Conservation (phyloP, 768 basidiomycete genomes). For the Boletellus emodensis region DNA sequence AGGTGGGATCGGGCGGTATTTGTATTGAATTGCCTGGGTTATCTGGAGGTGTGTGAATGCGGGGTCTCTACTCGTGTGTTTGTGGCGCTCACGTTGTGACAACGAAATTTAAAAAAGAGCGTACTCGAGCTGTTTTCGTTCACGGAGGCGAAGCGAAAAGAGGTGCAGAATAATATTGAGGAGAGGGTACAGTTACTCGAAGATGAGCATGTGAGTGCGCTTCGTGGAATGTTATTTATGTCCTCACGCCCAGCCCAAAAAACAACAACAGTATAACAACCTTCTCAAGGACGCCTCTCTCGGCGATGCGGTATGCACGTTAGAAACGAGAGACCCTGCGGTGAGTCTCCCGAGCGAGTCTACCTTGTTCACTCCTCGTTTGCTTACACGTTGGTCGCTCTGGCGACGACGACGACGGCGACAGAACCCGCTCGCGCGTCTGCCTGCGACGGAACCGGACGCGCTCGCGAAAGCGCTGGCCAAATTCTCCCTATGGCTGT, state of each 20-base stretch:
- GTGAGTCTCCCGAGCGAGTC: constrained; percentile 7
- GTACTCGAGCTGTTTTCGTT: constrained; percentile 67
- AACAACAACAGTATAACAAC: constrained; percentile 11
- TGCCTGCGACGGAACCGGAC: constrained; percentile 57
- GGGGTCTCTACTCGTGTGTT: not conserved
- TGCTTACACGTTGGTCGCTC: not conserved
- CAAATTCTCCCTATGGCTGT: constrained; percentile 81
- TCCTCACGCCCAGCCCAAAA: not conserved
- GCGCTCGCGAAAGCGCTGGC: constrained; percentile 60
- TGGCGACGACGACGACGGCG: not conserved
- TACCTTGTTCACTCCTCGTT: not conserved
- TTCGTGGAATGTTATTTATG: not conserved
- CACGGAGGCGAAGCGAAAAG: constrained; percentile 53
- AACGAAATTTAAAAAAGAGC: constrained; percentile 35
- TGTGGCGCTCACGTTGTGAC: not conserved
- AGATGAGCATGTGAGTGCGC: constrained; percentile 72
- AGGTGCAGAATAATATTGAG: constrained; percentile 60
- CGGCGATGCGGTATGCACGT: constrained; percentile 18
- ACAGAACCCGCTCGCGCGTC: constrained; percentile 71
- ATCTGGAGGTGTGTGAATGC: constrained; percentile 59
- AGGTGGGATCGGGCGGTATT: constrained; percentile 84
- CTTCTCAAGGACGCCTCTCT: constrained; percentile 30
- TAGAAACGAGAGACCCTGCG: constrained; percentile 22
- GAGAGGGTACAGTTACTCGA: constrained; percentile 60
- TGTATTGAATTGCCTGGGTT: constrained; percentile 80